phyloP scores from a whole-genome alignment of 164 flowering plant genomes.

The Chimonanthus praecox region DNA sequence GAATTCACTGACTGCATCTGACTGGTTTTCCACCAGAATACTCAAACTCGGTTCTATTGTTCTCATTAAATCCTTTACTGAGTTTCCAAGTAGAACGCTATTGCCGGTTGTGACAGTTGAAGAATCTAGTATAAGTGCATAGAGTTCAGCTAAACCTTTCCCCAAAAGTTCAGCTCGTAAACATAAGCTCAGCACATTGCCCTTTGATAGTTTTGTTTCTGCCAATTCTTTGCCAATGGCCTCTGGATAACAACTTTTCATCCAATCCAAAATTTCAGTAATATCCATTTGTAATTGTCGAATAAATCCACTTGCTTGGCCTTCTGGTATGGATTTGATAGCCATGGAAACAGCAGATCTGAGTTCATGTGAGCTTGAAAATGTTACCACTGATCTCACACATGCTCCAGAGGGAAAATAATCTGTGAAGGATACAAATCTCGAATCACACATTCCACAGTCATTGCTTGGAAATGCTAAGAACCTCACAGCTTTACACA shows the following conservation, averaged over 20 bases:
- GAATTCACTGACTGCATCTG: conserved; percentile 30
- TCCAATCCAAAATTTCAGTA: conserved; percentile 66
- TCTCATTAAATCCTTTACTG: conserved; percentile 47
- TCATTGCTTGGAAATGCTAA: conserved; percentile 19
- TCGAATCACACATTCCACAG: conserved; percentile 16
- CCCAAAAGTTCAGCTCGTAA: conserved; percentile 58
- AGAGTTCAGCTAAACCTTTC: conserved; percentile 55
- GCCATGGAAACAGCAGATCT: conserved; percentile 49
- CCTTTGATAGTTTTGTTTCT: conserved; percentile 7
- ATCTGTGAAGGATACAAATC: conserved; percentile 11
- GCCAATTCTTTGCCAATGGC: conserved; percentile 19
- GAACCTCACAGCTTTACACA: conserved; percentile 65
- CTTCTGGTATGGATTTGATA: conserved; percentile 73
- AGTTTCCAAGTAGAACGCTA: conserved; percentile 48
- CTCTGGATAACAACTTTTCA: conserved; percentile 29
- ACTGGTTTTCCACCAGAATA: conserved; percentile 31
- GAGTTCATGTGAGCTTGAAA: conserved; percentile 53
- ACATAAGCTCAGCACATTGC: conserved; percentile 13
- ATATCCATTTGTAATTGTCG: conserved; percentile 47
- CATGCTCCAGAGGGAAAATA: conserved; percentile 26
- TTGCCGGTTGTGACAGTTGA: conserved; percentile 57
- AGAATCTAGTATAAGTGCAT: conserved; percentile 57
- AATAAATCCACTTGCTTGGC: conserved; percentile 69
- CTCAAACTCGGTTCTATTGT: conserved; percentile 41
- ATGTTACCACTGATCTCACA: conserved; percentile 41